phyloP scores from a whole-genome alignment of 305 asterid genomes.

The Fraxinus sp. region DNA sequence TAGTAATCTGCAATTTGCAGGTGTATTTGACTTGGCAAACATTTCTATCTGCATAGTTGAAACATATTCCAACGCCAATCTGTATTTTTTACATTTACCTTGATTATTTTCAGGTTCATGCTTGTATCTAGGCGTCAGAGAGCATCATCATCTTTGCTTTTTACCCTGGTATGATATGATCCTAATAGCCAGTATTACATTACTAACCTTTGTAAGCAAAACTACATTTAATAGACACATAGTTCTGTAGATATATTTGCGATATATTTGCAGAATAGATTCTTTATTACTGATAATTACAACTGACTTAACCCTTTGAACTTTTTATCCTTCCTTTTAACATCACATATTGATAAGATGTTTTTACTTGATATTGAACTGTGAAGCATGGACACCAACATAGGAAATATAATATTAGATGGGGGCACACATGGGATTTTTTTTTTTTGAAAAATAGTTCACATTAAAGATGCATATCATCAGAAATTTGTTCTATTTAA shows the following conservation, averaged over 20 bases:
- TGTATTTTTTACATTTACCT: conserved; percentile 13
- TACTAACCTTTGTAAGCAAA: conserved; percentile 7
- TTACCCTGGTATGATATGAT: conserved; percentile 86
- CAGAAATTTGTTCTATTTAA: not conserved
- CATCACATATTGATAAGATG: not conserved
- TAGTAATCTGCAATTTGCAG: not conserved
- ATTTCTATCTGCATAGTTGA: conserved; percentile 17
- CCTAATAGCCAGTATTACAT: conserved; percentile 22
- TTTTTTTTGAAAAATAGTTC: not conserved
- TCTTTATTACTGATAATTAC: not conserved
- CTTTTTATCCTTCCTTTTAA: not conserved
- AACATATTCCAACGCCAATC: conserved; percentile 2
- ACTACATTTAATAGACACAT: not conserved
- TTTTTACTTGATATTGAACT: not conserved
- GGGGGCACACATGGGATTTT: not conserved
- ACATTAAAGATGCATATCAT: not conserved
- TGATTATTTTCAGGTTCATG: conserved; percentile 68
- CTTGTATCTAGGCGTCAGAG: conserved; percentile 79
- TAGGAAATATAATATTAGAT: not conserved
- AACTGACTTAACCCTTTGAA: not conserved
- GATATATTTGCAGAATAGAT: not conserved
- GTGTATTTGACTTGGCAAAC: not conserved
- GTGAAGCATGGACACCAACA: not conserved
- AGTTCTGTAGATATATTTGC: not conserved
- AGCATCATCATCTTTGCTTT: conserved; percentile 67